A percentile compares a stretch with the other conserved stretches of the same genome.
Conservation (phyloP, 2,329 filamentous ascomycete genomes). For the Cyclaneusma minus region DNA sequence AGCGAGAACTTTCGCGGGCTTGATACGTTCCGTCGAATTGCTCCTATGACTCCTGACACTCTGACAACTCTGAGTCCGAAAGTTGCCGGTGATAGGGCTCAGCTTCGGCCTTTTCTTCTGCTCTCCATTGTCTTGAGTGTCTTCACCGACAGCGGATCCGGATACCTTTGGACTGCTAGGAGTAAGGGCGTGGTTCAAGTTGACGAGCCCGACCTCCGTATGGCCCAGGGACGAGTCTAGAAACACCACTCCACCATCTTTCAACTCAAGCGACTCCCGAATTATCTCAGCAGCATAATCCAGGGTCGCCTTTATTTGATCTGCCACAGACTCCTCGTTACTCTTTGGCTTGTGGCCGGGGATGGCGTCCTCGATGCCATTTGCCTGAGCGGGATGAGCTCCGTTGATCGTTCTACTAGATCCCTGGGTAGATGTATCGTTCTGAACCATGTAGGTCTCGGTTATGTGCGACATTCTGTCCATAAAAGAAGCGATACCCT, state of each 20-base stretch:
- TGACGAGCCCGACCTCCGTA: too few relatives aligned
- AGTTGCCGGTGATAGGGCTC: too few relatives aligned
- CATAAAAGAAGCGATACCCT: constrained; percentile 11
- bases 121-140: too few relatives aligned
- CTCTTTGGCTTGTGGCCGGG: neutral
- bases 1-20: constrained; percentile 12
- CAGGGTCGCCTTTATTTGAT: constrained; percentile 13
- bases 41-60: constrained; percentile 3
- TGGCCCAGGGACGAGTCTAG: constrained; percentile 13
- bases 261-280: constrained; percentile 14
- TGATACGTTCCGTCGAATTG: constrained; percentile 6
- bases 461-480: constrained; percentile 6
- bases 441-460: constrained; percentile 1
- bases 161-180: too few relatives aligned
- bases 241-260: constrained; percentile 14
- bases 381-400: neutral
- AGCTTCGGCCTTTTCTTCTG: too few relatives aligned
- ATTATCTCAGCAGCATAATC: constrained; percentile 15
- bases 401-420: neutral
- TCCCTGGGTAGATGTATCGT: constrained; percentile 1
- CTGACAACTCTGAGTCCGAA: too few relatives aligned
- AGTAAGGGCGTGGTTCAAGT: too few relatives aligned
- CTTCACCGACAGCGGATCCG: too few relatives aligned
- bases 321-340: constrained; percentile 10
- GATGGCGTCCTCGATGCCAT: neutral